phyloP scores from a whole-genome alignment of 2,329 filamentous ascomycete genomes.

The Ceratocystis alfenasii region DNA sequence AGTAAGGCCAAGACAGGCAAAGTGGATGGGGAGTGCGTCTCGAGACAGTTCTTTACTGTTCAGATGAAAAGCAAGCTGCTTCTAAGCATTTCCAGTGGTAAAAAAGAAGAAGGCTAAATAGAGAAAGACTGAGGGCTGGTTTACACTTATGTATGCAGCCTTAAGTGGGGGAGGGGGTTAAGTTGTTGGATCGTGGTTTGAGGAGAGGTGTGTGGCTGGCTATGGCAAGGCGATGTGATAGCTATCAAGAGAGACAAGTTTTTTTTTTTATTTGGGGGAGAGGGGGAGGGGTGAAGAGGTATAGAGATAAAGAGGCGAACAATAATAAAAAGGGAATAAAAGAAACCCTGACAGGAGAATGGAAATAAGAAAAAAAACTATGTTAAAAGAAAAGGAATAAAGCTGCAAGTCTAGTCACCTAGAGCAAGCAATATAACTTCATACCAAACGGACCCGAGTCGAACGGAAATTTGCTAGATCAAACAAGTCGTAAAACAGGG shows the following conservation, averaged over 20 bases:
- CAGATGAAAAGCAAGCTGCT: neutral
- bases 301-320: too few species aligned
- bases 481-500: neutral
- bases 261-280: too few species aligned
- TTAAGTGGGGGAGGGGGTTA: neutral
- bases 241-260: neutral
- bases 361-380: neutral
- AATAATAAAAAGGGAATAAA: neutral
- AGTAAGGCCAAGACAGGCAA: neutral
- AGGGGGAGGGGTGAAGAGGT: too few species aligned
- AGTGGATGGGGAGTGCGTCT: neutral
- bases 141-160: conserved; percentile 7
- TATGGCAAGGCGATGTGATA: neutral
- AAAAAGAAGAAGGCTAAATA: neutral
- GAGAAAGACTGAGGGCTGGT: neutral
- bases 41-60: neutral
- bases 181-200: neutral
- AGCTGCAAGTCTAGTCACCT: neutral
- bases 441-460: neutral
- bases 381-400: neutral
- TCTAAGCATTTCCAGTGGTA: neutral
- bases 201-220: neutral
- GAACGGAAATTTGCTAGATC: neutral
- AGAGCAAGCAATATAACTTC: neutral
- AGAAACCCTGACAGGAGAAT: neutral